phyloP scores from a whole-genome alignment of 148 eudicot genomes.

The Vaccinium darrowii region DNA sequence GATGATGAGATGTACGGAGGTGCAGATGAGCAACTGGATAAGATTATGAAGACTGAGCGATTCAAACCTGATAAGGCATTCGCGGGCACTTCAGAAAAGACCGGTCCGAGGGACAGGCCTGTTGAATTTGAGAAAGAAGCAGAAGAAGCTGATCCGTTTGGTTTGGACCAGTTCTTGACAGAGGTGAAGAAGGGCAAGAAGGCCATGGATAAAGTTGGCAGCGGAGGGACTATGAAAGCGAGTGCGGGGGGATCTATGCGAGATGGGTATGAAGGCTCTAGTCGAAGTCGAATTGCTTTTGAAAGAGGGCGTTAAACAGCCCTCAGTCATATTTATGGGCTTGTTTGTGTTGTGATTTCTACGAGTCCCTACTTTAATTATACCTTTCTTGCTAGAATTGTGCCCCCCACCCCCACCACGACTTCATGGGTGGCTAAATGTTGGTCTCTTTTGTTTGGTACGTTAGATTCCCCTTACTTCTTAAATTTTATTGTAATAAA shows the following conservation, averaged over 20 bases:
- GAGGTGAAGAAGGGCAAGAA: conserved; percentile 77
- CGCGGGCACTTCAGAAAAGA: conserved; percentile 60
- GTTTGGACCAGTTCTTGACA: conserved; percentile 72
- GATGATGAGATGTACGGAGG: conserved; percentile 77
- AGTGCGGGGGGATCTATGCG: conserved; percentile 66
- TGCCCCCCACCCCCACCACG: no score
- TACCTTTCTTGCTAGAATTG: background rate
- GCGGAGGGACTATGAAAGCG: conserved; percentile 74
- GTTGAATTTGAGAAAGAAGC: conserved; percentile 76
- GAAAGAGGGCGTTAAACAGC: conserved; percentile 43
- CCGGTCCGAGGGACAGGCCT: conserved; percentile 64
- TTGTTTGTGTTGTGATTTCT: background rate
- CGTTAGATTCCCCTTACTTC: background rate
- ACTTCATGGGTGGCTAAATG: background rate
- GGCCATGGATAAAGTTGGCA: conserved; percentile 65
- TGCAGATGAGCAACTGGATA: conserved; percentile 73
- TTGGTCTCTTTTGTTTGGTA: background rate
- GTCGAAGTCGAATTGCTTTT: conserved; percentile 53
- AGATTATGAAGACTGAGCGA: conserved; percentile 68
- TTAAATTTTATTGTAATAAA: background rate
- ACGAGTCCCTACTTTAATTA: conserved; percentile 10
- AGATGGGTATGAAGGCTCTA: conserved; percentile 64
- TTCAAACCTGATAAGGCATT: conserved; percentile 78
- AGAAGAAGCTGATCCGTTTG: conserved; percentile 85
- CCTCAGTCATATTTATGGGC: background rate